Evolutionary conservation across 345 rosid species (phyloP).

Genomic region (Populus davidiana): DNA sequence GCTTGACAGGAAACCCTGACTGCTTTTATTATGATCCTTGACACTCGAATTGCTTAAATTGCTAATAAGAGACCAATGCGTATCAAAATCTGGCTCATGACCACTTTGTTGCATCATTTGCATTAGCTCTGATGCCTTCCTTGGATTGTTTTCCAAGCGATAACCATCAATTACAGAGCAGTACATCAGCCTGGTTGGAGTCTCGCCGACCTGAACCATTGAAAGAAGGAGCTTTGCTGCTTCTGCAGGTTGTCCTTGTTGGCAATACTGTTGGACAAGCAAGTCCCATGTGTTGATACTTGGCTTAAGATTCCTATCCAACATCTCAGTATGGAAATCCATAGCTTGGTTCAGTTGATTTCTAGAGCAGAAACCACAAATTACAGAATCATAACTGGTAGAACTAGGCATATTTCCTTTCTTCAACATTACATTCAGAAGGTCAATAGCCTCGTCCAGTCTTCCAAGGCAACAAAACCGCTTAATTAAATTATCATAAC

Average conservation of each 20-base stretch:
- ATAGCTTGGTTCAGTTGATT: slow-evolving; percentile 46
- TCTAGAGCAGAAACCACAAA: slow-evolving; percentile 40
- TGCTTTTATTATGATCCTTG: slow-evolving; percentile 23
- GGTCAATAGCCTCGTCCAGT: slow-evolving; percentile 49
- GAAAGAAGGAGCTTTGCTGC: slow-evolving; percentile 52
- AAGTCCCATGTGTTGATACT: slow-evolving; percentile 45
- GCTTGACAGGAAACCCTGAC: slow-evolving; percentile 62
- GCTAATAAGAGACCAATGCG: slow-evolving; percentile 80
- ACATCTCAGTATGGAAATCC: slow-evolving; percentile 65
- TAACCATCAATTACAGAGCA: slow-evolving; percentile 45
- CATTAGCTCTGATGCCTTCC: slow-evolving; percentile 59
- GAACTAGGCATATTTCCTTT: slow-evolving; percentile 44
- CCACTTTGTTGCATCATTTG: slow-evolving; percentile 61
- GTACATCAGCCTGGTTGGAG: slow-evolving; percentile 58
- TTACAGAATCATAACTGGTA: slow-evolving; percentile 56
- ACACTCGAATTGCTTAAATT: slow-evolving; percentile 44
- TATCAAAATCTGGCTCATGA: slow-evolving; percentile 60
- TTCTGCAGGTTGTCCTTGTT: slow-evolving; percentile 42
- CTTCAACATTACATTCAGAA: slow-evolving; percentile 62
- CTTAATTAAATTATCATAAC: slow-evolving; percentile 57
- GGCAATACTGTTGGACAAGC: slow-evolving; percentile 41
- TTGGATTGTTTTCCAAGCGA: slow-evolving; percentile 45
- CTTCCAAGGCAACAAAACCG: slow-evolving; percentile 41
- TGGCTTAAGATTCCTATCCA: slow-evolving; percentile 50
- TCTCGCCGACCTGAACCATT: slow-evolving; percentile 45